phyloP scores from a whole-genome alignment of 2,329 filamentous ascomycete species.

The Microcyclosporella mali region DNA sequence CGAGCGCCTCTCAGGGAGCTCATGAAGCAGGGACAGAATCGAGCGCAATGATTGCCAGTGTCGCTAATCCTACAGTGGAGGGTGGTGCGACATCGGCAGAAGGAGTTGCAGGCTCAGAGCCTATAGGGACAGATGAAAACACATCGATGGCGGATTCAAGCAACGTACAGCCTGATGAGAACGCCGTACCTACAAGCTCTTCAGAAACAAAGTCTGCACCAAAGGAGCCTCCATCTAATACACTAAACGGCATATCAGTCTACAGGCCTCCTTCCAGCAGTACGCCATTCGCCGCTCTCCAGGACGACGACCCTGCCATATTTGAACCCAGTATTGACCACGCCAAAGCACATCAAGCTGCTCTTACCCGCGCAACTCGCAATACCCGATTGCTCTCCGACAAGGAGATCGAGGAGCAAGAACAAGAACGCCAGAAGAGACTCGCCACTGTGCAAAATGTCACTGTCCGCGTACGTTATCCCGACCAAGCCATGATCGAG shows the following conservation, averaged over 20 bases:
- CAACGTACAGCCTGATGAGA: slow-evolving; percentile 16
- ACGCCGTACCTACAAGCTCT: slow-evolving; percentile 28
- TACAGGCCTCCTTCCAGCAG: slow-evolving; percentile 70
- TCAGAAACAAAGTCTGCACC: slow-evolving; percentile 15
- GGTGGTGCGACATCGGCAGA: slow-evolving; percentile 19
- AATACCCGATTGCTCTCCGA: slow-evolving; percentile 79
- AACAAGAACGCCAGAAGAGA: slow-evolving; percentile 58
- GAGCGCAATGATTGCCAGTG: slow-evolving; percentile 13
- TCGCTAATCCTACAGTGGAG: slow-evolving; percentile 20
- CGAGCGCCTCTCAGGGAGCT: slow-evolving; percentile 13
- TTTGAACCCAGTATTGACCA: slow-evolving; percentile 71
- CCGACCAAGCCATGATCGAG: slow-evolving; percentile 73
- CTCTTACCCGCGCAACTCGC: slow-evolving; percentile 55
- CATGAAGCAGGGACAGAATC: slow-evolving; percentile 25
- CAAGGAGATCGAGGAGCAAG: slow-evolving; percentile 67
- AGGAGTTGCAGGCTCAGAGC: slow-evolving; percentile 21
- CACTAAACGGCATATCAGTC: slow-evolving; percentile 39
- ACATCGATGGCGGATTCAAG: slow-evolving; percentile 20
- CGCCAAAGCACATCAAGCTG: slow-evolving; percentile 66
- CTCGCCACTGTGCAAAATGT: slow-evolving; percentile 62
- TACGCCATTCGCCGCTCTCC: slow-evolving; percentile 66
- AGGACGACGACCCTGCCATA: slow-evolving; percentile 63
- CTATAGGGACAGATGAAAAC: slow-evolving; percentile 23
- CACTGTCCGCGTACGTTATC: slow-evolving; percentile 75
- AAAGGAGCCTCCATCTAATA: slow-evolving; percentile 11